A percentile compares a stretch with the other conserved stretches of the same genome.
Evolutionary conservation across 2,329 filamentous ascomycete genomes (phyloP).

Genomic region (Elsinoe perseae): DNA sequence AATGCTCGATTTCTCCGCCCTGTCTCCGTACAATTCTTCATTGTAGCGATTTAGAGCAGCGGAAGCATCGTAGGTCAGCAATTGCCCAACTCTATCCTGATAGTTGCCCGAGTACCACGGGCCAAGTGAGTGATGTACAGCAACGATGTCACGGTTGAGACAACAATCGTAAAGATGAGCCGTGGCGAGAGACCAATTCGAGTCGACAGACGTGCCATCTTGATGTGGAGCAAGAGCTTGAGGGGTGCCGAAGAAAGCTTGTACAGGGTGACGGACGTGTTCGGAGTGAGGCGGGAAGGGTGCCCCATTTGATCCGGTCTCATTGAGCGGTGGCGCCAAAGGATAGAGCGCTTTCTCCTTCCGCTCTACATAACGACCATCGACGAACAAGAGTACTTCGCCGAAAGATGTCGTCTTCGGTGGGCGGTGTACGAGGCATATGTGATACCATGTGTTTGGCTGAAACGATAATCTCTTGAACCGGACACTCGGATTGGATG

Average conservation of each 20-base stretch:
- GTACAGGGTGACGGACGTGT: conserved; percentile 50
- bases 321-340: conserved; percentile 58
- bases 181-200: conserved; percentile 82
- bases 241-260: conserved; percentile 90
- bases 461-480: conserved; percentile 79
- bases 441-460: conserved; percentile 80
- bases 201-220: conserved; percentile 64
- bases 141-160: conserved; percentile 82
- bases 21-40: conserved; percentile 80
- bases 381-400: conserved; percentile 79
- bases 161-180: conserved; percentile 83
- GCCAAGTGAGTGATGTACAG: conserved; percentile 83
- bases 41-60: conserved; percentile 85
- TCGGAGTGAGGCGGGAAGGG: conserved; percentile 46
- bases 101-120: conserved; percentile 92
- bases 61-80: conserved; percentile 92
- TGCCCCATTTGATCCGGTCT: conserved; percentile 60
- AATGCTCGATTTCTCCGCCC: conserved; percentile 86
- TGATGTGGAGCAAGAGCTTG: conserved; percentile 71
- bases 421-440: conserved; percentile 76
- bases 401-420: conserved; percentile 67
- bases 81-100: conserved; percentile 89
- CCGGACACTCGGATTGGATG: conserved; percentile 77
- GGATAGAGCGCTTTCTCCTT: conserved; percentile 87
- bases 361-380: conserved; percentile 81